Evolutionary conservation across 2,329 filamentous ascomycete species (phyloP).

Genomic region (Aspergillus fumigatus): DNA sequence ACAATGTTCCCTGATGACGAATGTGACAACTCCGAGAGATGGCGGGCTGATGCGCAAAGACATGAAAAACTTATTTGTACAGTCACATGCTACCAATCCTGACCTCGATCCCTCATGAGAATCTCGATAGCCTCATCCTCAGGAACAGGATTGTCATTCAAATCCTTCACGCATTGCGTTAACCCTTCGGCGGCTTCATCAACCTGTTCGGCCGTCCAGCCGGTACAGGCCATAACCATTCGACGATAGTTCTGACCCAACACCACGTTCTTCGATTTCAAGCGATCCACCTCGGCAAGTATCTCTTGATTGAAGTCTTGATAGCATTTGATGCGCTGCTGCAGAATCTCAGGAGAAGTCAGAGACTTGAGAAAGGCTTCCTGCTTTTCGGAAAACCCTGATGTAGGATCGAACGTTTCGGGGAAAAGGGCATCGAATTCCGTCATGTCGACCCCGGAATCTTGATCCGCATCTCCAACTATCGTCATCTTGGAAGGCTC

Average conservation of each 20-base stretch:
- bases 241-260: slow-evolving; percentile 83
- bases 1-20: not conserved
- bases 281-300: slow-evolving; percentile 60
- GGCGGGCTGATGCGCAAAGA: not conserved
- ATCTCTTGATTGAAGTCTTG: slow-evolving; percentile 64
- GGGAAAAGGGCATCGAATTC: slow-evolving; percentile 36
- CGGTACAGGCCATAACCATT: slow-evolving; percentile 82
- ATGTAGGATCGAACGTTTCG: slow-evolving; percentile 38
- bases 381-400: slow-evolving; percentile 38
- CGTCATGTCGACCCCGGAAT: slow-evolving; percentile 32
- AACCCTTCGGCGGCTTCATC: slow-evolving; percentile 76
- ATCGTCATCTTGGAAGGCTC: slow-evolving; percentile 43
- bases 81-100: slow-evolving; percentile 35
- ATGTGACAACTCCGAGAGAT: not conserved
- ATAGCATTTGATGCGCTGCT: slow-evolving; percentile 66
- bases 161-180: slow-evolving; percentile 73
- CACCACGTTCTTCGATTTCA: slow-evolving; percentile 76
- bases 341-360: slow-evolving; percentile 58
- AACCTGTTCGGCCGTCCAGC: slow-evolving; percentile 70
- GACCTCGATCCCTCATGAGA: slow-evolving; percentile 41
- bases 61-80: not conserved
- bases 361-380: slow-evolving; percentile 46
- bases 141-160: slow-evolving; percentile 59
- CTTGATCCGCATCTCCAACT: slow-evolving; percentile 47
- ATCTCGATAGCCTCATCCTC: slow-evolving; percentile 44